Evolutionary conservation across 192 early-diverging fungal species (phyloP).

Genomic region (Entomortierella chlamydospora): DNA sequence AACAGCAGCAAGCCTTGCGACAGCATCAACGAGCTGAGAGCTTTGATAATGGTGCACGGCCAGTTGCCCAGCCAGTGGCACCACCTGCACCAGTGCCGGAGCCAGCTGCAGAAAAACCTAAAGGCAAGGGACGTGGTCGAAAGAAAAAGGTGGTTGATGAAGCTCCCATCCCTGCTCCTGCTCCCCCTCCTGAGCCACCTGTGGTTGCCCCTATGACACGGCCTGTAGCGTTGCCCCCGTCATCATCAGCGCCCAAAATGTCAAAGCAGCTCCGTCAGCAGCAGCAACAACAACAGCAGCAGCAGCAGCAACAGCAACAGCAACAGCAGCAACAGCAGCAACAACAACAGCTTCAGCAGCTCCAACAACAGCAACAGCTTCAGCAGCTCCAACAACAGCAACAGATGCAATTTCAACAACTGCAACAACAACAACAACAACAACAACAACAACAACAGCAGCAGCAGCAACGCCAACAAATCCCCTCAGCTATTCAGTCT

Average conservation of each 20-base stretch:
- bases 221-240: slow-evolving; percentile 12
- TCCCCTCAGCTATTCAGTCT: not conserved
- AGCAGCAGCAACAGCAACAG: slow-evolving; percentile 33
- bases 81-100: slow-evolving; percentile 4
- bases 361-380: slow-evolving; percentile 13
- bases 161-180: slow-evolving; percentile 11
- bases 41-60: slow-evolving; percentile 13
- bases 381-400: slow-evolving; percentile 33
- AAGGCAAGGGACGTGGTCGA: slow-evolving; percentile 32
- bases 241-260: slow-evolving; percentile 26
- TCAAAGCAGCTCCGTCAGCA: slow-evolving; percentile 15
- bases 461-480: slow-evolving; percentile 19
- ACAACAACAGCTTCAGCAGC: slow-evolving; percentile 17
- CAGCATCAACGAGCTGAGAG: slow-evolving; percentile 38
- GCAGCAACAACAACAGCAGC: slow-evolving; percentile 24
- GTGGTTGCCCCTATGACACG: slow-evolving; percentile 17
- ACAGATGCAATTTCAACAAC: slow-evolving; percentile 4
- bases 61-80: slow-evolving; percentile 13
- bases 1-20: slow-evolving; percentile 20
- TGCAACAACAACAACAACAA: slow-evolving; percentile 28
- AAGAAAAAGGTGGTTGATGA: slow-evolving; percentile 38
- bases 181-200: slow-evolving; percentile 14
- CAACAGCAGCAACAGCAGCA: slow-evolving; percentile 25
- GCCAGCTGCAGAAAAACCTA: slow-evolving; percentile 20
- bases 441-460: slow-evolving; percentile 29